These are phyloP conservation scores for Graphilbum fragrans DNA, from an alignment of 2,329 filamentous ascomycete species.

Conservation along the genomic window DNA sequence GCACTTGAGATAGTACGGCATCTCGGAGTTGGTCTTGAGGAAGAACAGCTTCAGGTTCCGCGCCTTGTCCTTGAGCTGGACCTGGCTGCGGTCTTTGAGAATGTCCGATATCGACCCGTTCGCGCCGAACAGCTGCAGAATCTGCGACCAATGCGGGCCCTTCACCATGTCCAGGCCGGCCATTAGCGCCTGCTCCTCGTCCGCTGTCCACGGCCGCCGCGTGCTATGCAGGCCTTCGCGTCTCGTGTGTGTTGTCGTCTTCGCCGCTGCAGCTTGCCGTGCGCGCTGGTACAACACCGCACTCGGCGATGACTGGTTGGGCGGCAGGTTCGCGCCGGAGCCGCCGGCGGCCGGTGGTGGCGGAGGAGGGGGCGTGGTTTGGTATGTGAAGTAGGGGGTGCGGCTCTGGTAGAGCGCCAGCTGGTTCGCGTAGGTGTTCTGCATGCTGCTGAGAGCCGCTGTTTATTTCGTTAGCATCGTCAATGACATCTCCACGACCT, in stretches of 20 bases:
- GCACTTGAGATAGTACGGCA: conserved; percentile 75
- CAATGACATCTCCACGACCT: not conserved
- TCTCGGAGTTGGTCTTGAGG: conserved; percentile 80
- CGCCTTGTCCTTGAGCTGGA: conserved; percentile 87
- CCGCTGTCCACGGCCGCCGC: conserved; percentile 73
- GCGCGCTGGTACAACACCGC: conserved; percentile 45
- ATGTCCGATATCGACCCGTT: conserved; percentile 72
- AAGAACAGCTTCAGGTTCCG: conserved; percentile 86
- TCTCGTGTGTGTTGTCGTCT: conserved; percentile 40
- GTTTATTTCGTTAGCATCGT: no score
- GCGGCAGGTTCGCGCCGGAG: conserved; percentile 28
- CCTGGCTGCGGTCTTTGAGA: conserved; percentile 78
- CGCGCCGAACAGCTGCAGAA: conserved; percentile 69
- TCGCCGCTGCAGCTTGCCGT: conserved; percentile 44
- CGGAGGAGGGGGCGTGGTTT: conserved; percentile 4
- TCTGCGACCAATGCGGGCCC: conserved; percentile 88
- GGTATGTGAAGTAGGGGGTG: conserved; percentile 4
- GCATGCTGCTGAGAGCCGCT: conserved; percentile 9
- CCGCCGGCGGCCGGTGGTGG: conserved; percentile 13
- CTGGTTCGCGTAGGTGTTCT: conserved; percentile 8
- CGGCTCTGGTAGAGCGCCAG: conserved; percentile 8
- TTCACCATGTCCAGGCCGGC: conserved; percentile 78
- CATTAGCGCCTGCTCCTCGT: conserved; percentile 86
- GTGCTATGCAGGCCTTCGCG: conserved; percentile 47
- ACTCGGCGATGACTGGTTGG: conserved; percentile 43